phyloP scores from a whole-genome alignment of 2,329 filamentous ascomycete species.

The Nemania sp. region DNA sequence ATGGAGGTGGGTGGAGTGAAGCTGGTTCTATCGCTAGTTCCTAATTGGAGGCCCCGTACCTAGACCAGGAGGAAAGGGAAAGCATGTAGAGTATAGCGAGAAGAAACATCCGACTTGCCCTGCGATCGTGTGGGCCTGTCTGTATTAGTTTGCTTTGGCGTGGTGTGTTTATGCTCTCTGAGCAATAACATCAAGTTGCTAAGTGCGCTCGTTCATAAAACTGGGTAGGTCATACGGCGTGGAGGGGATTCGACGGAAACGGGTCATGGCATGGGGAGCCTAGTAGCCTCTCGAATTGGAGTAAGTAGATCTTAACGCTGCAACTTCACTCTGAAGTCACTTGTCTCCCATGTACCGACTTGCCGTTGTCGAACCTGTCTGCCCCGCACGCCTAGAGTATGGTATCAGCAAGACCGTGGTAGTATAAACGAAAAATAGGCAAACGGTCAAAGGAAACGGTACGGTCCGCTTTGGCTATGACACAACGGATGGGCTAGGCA shows the following conservation, averaged over 20 bases:
- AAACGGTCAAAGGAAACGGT: slow-evolving; percentile 18
- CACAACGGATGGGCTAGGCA: neutral
- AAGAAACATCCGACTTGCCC: neutral
- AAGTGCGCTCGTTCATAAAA: slow-evolving; percentile 3
- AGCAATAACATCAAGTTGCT: slow-evolving; percentile 14
- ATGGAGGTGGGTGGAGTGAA: neutral
- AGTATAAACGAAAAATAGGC: neutral
- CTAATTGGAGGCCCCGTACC: neutral
- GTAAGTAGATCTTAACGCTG: slow-evolving; percentile 28
- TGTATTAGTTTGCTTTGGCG: slow-evolving; percentile 1
- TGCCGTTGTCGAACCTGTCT: slow-evolving; percentile 11
- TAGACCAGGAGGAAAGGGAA: neutral
- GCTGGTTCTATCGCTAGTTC: neutral
- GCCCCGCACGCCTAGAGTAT: slow-evolving; percentile 8
- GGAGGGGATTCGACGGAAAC: slow-evolving; percentile 23
- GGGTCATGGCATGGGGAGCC: slow-evolving; percentile 25
- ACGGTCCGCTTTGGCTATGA: slow-evolving; percentile 16
- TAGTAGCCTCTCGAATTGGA: slow-evolving; percentile 12
- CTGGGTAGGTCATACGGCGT: slow-evolving; percentile 6
- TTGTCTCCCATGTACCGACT: slow-evolving; percentile 8
- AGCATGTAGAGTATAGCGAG: neutral
- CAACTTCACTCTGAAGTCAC: slow-evolving; percentile 26
- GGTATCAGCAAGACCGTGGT: neutral
- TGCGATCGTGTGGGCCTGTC: slow-evolving; percentile 7
- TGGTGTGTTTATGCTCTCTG: neutral